These are phyloP conservation scores for Trichosporon ovoides DNA, from an alignment of 1,284 basidiomycete genomes.

Conservation along the genomic window DNA sequence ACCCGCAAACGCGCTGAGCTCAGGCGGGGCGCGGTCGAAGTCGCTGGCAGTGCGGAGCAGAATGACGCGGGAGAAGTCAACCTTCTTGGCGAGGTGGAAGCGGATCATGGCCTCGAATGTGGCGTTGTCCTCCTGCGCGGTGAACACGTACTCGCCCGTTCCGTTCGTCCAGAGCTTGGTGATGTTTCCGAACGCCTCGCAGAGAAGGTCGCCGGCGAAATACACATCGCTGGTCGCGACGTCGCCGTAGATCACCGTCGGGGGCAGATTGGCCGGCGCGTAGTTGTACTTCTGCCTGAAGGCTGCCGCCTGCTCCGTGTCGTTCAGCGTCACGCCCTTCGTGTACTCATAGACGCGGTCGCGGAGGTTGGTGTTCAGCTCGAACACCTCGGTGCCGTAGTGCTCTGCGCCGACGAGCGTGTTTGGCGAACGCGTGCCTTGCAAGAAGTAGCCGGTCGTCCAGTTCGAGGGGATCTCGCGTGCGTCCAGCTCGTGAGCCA, in stretches of 20 bases:
- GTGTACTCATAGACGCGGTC: slow-evolving; percentile 46
- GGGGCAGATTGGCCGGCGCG: slow-evolving; percentile 44
- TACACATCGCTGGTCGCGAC: slow-evolving; percentile 52
- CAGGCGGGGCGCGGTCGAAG: slow-evolving; percentile 51
- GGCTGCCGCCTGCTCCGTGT: slow-evolving; percentile 33
- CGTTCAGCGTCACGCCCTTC: slow-evolving; percentile 45
- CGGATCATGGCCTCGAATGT: slow-evolving; percentile 52
- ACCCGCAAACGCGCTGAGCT: slow-evolving; percentile 23
- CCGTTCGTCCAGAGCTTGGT: slow-evolving; percentile 48
- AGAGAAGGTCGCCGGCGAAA: slow-evolving; percentile 50
- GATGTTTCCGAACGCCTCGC: slow-evolving; percentile 50
- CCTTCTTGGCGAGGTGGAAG: slow-evolving; percentile 44
- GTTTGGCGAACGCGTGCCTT: slow-evolving; percentile 44
- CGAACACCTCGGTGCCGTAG: slow-evolving; percentile 56
- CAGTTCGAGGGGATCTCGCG: slow-evolving; percentile 52
- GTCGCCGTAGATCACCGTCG: slow-evolving; percentile 47
- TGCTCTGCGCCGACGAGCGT: slow-evolving; percentile 31
- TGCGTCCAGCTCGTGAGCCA: slow-evolving; percentile 54
- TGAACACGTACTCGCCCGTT: slow-evolving; percentile 48
- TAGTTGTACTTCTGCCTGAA: slow-evolving; percentile 45
- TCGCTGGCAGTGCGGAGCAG: slow-evolving; percentile 53
- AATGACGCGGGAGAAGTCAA: slow-evolving; percentile 53
- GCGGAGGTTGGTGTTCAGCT: slow-evolving; percentile 54
- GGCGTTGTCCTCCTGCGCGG: slow-evolving; percentile 56
- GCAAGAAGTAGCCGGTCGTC: slow-evolving; percentile 49